These are phyloP conservation scores for Chimonanthus salicifolius DNA, from an alignment of 164 flowering plant genomes.

Conservation along the genomic window DNA sequence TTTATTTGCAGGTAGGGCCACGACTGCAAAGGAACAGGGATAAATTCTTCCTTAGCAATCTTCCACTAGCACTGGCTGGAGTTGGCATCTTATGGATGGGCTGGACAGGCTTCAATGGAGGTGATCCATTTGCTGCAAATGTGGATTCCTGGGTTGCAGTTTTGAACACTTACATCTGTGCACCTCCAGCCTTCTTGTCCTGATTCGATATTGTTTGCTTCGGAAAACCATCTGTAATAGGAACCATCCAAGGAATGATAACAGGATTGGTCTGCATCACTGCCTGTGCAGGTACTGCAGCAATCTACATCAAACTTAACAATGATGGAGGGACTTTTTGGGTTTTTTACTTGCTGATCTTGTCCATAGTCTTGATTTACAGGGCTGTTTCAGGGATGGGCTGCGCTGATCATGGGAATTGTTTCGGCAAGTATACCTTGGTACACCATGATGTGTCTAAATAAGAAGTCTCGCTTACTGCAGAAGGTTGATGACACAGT, in stretches of 20 bases:
- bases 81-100: conserved; percentile 27
- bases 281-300: not conserved
- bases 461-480: conserved; percentile 12
- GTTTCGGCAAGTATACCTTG: conserved; percentile 17
- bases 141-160: conserved; percentile 21
- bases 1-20: conserved; percentile 19
- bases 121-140: conserved; percentile 21
- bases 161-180: conserved; percentile 20
- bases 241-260: conserved; percentile 7
- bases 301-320: not conserved
- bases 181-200: conserved; percentile 25
- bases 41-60: conserved; percentile 20
- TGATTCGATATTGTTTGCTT: conserved; percentile 18
- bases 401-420: conserved; percentile 28
- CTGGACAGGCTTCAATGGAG: conserved; percentile 27
- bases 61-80: conserved; percentile 20
- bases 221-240: conserved; percentile 24
- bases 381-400: conserved; percentile 27
- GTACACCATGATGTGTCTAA: conserved; percentile 31
- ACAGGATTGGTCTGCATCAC: not conserved
- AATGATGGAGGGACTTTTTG: not conserved
- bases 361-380: not conserved
- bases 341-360: not conserved
- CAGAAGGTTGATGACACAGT: conserved; percentile 22
- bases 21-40: conserved; percentile 18